These are phyloP conservation scores for Hyparrhenia diplandra DNA, from an alignment of 176 grass and related monocot genomes.

Conservation along the genomic window DNA sequence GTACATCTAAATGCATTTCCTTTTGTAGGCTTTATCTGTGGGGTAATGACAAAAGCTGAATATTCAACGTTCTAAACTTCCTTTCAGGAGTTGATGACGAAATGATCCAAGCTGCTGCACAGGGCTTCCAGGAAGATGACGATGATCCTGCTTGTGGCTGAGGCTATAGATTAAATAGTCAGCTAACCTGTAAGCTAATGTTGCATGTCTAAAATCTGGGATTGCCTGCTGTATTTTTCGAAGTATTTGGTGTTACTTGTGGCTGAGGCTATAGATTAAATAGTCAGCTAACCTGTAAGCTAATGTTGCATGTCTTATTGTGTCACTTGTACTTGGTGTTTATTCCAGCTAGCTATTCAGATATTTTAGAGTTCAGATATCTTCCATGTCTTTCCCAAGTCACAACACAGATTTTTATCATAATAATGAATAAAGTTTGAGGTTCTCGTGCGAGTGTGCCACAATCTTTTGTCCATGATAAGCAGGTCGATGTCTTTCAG, in stretches of 20 bases:
- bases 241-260: constrained; percentile 14
- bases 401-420: neutral
- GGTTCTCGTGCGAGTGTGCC: neutral
- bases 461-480: neutral
- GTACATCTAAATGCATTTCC: constrained; percentile 33
- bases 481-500: neutral
- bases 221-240: constrained; percentile 1
- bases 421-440: neutral
- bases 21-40: neutral
- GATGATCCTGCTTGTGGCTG: constrained; percentile 29
- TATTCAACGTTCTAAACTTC: neutral
- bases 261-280: constrained; percentile 17
- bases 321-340: neutral
- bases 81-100: constrained; percentile 71
- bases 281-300: constrained; percentile 26
- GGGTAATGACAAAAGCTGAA: constrained; percentile 4
- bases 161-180: constrained; percentile 1
- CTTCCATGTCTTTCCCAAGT: neutral
- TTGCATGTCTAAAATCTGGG: neutral
- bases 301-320: neutral
- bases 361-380: neutral
- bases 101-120: constrained; percentile 69
- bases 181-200: constrained; percentile 29
- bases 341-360: neutral
- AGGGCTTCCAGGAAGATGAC: constrained; percentile 42